phyloP scores from a whole-genome alignment of 2,329 filamentous ascomycete species.

The Sclerotinia sclerotiorum region DNA sequence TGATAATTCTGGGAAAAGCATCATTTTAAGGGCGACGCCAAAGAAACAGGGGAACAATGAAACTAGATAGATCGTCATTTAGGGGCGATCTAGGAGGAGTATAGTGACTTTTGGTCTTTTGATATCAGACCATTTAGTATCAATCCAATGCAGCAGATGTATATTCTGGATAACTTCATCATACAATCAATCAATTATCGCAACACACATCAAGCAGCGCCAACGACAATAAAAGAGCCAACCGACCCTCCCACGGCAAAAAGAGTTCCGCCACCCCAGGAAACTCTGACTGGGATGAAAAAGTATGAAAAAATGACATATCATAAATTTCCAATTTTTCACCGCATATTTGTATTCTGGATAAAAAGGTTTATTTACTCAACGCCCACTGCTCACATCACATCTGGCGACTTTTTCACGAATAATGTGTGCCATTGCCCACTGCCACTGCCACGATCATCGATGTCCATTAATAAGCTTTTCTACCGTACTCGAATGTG shows the following conservation, averaged over 20 bases:
- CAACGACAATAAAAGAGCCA: background rate
- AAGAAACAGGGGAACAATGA: slow-evolving; percentile 18
- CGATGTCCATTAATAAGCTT: background rate
- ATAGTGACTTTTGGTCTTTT: background rate
- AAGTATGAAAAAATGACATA: slow-evolving; percentile 8
- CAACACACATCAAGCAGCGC: background rate
- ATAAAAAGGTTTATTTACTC: slow-evolving; percentile 7
- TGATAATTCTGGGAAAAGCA: slow-evolving; percentile 18
- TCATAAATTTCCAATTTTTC: slow-evolving; percentile 11
- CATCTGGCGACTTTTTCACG: background rate
- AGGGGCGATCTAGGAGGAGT: slow-evolving; percentile 23
- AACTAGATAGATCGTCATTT: slow-evolving; percentile 23
- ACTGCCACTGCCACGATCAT: slow-evolving; percentile 1
- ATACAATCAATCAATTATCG: background rate
- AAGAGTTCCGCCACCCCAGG: slow-evolving; percentile 5
- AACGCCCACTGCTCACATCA: no score
- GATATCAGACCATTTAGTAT: slow-evolving; percentile 1
- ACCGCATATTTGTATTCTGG: slow-evolving; percentile 20
- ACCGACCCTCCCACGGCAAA: background rate
- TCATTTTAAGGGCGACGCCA: slow-evolving; percentile 20
- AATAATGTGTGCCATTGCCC: slow-evolving; percentile 4
- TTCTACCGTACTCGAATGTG: background rate
- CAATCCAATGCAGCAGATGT: background rate
- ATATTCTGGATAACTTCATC: background rate
- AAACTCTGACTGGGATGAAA: background rate